Evolutionary conservation across 768 basidiomycete species (phyloP).

Genomic region (Pleurotus pulmonarius): DNA sequence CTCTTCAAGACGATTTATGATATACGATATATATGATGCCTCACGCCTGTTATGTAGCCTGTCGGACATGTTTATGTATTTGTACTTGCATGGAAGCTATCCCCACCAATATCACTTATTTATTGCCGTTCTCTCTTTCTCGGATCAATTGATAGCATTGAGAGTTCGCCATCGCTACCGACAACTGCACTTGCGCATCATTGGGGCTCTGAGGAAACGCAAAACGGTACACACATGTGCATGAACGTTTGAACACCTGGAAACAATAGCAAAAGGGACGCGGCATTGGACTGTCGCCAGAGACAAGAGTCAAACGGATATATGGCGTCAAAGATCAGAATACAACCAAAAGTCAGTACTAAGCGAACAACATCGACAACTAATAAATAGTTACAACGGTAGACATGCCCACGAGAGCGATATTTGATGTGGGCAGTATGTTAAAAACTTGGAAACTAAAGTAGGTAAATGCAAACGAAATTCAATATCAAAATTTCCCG

Average conservation of each 20-base stretch:
- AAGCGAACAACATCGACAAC: conserved; percentile 8
- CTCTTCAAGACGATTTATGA: not conserved
- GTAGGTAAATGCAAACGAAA: too few species aligned
- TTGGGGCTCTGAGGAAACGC: too few species aligned
- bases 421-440: conserved; percentile 4
- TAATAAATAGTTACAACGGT: not conserved
- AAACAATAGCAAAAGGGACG: too few species aligned
- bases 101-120: not conserved
- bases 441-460: conserved; percentile 5
- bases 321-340: too few species aligned
- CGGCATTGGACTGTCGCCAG: too few species aligned
- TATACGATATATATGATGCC: not conserved
- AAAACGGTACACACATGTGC: too few species aligned
- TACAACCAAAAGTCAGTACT: not conserved
- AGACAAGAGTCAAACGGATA: too few species aligned
- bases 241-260: too few species aligned
- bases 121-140: not conserved
- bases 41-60: not conserved
- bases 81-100: conserved; percentile 1
- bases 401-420: too few species aligned
- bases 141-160: too few species aligned
- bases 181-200: too few species aligned
- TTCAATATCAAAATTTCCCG: conserved; percentile 34
- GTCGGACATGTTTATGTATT: conserved; percentile 2
- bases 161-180: too few species aligned